Percentiles rank a stretch among this genome's conserved stretches.
These are phyloP conservation scores for Phylloporus arenicola DNA, from an alignment of 768 basidiomycete genomes.

Conservation along the genomic window DNA sequence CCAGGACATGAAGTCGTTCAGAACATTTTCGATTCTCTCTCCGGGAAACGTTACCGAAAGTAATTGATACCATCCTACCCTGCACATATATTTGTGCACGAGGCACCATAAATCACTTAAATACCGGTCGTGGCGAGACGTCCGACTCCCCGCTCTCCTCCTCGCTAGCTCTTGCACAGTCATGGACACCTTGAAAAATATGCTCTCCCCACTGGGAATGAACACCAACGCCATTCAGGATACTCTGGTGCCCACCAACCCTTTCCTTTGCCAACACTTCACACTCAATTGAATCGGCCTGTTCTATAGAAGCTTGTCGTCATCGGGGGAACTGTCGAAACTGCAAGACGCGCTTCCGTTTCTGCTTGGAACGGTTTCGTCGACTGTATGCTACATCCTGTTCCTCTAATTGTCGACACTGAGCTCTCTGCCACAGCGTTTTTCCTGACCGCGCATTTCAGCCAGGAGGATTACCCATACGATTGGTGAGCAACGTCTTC, in stretches of 20 bases:
- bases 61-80: conserved; percentile 31
- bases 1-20: conserved; percentile 14
- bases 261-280: not conserved
- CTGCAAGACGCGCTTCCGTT: conserved; percentile 71
- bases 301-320: conserved; percentile 73
- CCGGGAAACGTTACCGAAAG: conserved; percentile 25
- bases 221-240: conserved; percentile 70
- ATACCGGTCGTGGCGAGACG: conserved; percentile 32
- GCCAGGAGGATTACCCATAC: conserved; percentile 82
- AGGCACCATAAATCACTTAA: conserved; percentile 33
- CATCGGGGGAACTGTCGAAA: conserved; percentile 85
- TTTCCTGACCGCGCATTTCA: conserved; percentile 86
- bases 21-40: conserved; percentile 2
- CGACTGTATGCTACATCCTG: conserved; percentile 49
- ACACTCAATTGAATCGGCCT: not conserved
- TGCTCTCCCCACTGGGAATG: conserved; percentile 67
- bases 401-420: conserved; percentile 1
- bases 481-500: conserved; percentile 53
- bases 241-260: conserved; percentile 51
- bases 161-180: conserved; percentile 25
- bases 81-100: conserved; percentile 27
- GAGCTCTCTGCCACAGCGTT: conserved; percentile 48
- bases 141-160: conserved; percentile 27
- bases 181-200: conserved; percentile 69
- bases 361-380: conserved; percentile 89